phyloP scores from a whole-genome alignment of 805 yeast genomes.

The Saturnispora sanitii region DNA sequence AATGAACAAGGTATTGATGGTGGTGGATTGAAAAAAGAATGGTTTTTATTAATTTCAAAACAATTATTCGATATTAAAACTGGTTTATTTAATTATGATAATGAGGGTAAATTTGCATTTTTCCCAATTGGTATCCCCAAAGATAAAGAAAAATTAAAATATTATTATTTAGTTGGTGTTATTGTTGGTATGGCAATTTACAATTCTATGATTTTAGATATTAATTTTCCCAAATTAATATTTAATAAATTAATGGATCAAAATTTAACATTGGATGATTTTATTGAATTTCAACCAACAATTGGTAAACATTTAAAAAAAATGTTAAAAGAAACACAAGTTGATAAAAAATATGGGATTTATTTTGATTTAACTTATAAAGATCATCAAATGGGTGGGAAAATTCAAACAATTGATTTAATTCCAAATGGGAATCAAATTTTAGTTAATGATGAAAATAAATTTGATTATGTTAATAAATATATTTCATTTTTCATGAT shows the following conservation, averaged over 20 bases:
- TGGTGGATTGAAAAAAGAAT: constrained; percentile 89
- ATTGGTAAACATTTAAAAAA: constrained; percentile 43
- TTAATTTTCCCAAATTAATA: constrained; percentile 64
- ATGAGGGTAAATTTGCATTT: constrained; percentile 70
- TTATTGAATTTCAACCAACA: constrained; percentile 56
- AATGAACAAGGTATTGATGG: constrained; percentile 93
- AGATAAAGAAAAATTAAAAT: constrained; percentile 31
- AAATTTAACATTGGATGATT: constrained; percentile 53
- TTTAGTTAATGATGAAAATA: constrained; percentile 50
- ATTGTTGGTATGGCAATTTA: constrained; percentile 84
- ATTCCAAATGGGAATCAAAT: constrained; percentile 46
- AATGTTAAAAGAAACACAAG: constrained; percentile 34
- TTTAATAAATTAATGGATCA: constrained; percentile 63
- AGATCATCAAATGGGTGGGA: constrained; percentile 40
- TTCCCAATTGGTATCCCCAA: constrained; percentile 46
- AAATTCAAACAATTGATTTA: constrained; percentile 37
- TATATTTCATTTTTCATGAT: constrained; percentile 55
- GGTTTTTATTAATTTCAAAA: constrained; percentile 72
- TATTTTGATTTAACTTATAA: constrained; percentile 53
- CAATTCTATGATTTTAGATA: constrained; percentile 78
- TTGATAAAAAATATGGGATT: constrained; percentile 42
- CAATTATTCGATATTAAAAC: constrained; percentile 60
- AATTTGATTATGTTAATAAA: constrained; percentile 48
- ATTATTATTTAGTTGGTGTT: constrained; percentile 73
- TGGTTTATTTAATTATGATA: constrained; percentile 57